Base-by-base conservation (phyloP, 2,329 filamentous ascomycete genomes). In the Diaporthe amygdali region DNA sequence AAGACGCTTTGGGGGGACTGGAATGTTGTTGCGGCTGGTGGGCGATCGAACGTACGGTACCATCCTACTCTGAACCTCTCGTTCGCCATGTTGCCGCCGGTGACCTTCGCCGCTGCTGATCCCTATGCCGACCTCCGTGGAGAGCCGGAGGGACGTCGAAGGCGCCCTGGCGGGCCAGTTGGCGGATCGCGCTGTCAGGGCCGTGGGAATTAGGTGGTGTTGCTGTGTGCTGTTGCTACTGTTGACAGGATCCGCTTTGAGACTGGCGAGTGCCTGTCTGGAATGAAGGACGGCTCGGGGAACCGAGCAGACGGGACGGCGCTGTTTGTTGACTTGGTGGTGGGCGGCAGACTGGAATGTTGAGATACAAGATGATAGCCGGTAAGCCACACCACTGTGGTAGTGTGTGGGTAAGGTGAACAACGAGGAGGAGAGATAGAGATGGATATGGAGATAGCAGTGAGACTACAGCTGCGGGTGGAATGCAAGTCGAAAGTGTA, bases 11-110 rank as follows among this genome's bases (percentile, higher is more conserved):
- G 25, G 27, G 20, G 5, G 34, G 44, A 70, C 68, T 46, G 68
- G 59, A 67, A 67, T 67, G 68, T 67, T 71, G 61, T 37, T 25
- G 41, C 7, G 7, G 52, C 54, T 49, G 22, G 30, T 46, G 41
- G 27, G 10, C 37, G 15, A 1, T 15, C 27, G 12, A 8, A 85
- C 85, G 77, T 77, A 87, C 85, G 82, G 77, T 85, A 84, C 85
- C 85, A 87, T 74, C 85, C 85, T 73, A 86, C 76, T 74, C 84
- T 83, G 70, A 87, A 83, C 71, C 74, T 74, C 76, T 81, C 72
- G 79, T 77, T 76, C 25, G 68, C 63, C 71, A 73, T 73, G 22
- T 64, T 70, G 63, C 44, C 34, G 32, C 39, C 41, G 51, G 32
- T 49, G 66, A 17, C 66, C 52, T 41, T 46, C 55, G 47, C 66